Conservation (phyloP, 805 yeast species). For the Schwanniomyces sp. region DNA sequence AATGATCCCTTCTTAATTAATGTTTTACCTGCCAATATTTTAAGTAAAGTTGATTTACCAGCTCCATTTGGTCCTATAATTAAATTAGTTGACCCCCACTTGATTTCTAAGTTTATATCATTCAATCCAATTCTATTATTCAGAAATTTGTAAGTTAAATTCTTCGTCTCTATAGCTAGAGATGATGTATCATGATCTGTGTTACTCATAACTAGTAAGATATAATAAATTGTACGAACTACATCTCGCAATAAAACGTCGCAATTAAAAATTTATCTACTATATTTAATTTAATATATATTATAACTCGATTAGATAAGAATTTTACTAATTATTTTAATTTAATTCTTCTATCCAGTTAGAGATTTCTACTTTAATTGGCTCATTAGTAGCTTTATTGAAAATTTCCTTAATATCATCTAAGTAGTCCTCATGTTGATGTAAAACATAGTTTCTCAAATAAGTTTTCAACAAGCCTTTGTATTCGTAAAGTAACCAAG, state of each 20-base stretch:
- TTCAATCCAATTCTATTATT: conserved; percentile 64
- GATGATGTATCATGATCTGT: conserved; percentile 7
- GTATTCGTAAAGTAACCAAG: conserved; percentile 45
- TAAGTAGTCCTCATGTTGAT: conserved; percentile 10
- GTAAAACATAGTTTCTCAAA: conserved; percentile 27
- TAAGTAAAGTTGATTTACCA: conserved; percentile 87
- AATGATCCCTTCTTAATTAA: conserved; percentile 73
- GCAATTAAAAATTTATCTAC: neutral
- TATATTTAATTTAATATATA: neutral
- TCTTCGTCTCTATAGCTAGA: conserved; percentile 59
- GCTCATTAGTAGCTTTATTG: conserved; percentile 17
- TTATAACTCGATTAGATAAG: neutral
- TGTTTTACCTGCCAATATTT: conserved; percentile 88
- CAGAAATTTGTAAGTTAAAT: conserved; percentile 67
- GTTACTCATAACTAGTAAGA: neutral
- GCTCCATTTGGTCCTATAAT: conserved; percentile 96
- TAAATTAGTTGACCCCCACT: conserved; percentile 73
- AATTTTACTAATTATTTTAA: neutral
- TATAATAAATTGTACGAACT: neutral
- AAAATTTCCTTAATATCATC: conserved; percentile 17
- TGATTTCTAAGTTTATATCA: conserved; percentile 59
- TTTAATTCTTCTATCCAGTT: conserved; percentile 18
- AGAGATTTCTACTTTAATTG: conserved; percentile 19
- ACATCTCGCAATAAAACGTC: neutral
- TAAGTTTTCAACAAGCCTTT: conserved; percentile 40